phyloP scores from a whole-genome alignment of 108 stramenopile species.

The Conticribra weissflogii region DNA sequence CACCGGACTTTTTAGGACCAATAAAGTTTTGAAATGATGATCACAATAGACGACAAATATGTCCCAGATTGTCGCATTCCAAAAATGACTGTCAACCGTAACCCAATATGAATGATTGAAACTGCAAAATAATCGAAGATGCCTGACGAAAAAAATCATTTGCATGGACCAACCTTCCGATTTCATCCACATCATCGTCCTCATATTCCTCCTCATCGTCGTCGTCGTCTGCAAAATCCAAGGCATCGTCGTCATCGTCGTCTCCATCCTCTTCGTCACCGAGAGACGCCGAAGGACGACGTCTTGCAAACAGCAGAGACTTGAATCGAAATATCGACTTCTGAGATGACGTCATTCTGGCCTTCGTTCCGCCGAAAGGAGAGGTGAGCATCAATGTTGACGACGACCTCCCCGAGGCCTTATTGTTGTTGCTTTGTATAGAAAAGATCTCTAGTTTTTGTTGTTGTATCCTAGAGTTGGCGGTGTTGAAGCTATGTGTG shows the following conservation, averaged over 20 bases:
- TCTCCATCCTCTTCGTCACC: neutral
- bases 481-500: neutral
- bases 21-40: too few relatives aligned
- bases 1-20: too few relatives aligned
- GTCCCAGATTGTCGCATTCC: too few relatives aligned
- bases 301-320: slow-evolving; percentile 5
- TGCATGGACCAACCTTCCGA: neutral
- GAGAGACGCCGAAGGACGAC: neutral
- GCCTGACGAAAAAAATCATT: neutral
- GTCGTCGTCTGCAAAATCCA: slow-evolving; percentile 6
- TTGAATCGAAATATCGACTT: neutral
- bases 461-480: neutral
- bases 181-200: neutral
- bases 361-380: neutral
- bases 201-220: neutral
- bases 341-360: neutral
- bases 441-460: too few relatives aligned
- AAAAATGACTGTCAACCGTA: too few relatives aligned
- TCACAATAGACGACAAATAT: too few relatives aligned
- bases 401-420: neutral
- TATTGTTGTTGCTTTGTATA: neutral
- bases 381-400: neutral
- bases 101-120: neutral
- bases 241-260: slow-evolving; percentile 5
- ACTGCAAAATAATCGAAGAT: neutral